These are phyloP conservation scores for Penicillium sp. DNA, from an alignment of 2,329 filamentous ascomycete species.

Conservation along the genomic window DNA sequence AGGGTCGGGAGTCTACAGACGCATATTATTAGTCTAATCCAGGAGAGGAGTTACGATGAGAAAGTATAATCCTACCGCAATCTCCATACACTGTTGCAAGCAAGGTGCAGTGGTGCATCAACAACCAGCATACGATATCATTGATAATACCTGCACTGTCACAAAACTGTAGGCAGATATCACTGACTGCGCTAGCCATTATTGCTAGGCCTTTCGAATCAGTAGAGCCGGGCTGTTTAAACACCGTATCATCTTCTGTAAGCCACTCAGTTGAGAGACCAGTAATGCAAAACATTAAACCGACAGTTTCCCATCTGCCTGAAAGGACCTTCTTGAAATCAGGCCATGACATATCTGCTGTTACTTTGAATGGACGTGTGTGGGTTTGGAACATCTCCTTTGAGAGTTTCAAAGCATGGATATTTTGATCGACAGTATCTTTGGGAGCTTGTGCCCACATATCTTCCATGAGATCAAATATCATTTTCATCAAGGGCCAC, in stretches of 20 bases:
- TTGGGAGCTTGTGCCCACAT: conserved; percentile 15
- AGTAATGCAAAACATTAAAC: conserved; percentile 24
- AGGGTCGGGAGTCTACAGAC: conserved; percentile 47
- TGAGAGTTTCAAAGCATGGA: conserved; percentile 18
- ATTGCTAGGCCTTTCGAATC: conserved; percentile 11
- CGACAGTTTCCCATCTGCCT: conserved; percentile 30
- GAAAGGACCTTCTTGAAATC: conserved; percentile 21
- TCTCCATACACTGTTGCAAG: conserved; percentile 31
- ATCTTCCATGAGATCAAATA: conserved; percentile 23
- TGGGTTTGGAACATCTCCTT: conserved; percentile 26
- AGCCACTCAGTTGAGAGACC: conserved; percentile 18
- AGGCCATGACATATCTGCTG: conserved; percentile 23
- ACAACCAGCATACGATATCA: conserved; percentile 35
- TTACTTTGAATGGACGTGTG: conserved; percentile 15
- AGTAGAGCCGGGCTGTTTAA: conserved; percentile 1
- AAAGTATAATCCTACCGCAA: conserved; percentile 10
- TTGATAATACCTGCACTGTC: conserved; percentile 27
- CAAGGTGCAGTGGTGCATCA: conserved; percentile 25
- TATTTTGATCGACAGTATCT: conserved; percentile 12
- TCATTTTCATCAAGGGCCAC: conserved; percentile 19
- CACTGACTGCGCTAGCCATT: conserved; percentile 29
- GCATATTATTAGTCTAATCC: background rate
- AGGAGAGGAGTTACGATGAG: background rate
- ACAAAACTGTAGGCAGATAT: conserved; percentile 34
- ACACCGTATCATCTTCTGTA: conserved; percentile 12